Evolutionary conservation across 805 yeast genomes (phyloP).

Genomic region (Kazachstania kunashirensis): DNA sequence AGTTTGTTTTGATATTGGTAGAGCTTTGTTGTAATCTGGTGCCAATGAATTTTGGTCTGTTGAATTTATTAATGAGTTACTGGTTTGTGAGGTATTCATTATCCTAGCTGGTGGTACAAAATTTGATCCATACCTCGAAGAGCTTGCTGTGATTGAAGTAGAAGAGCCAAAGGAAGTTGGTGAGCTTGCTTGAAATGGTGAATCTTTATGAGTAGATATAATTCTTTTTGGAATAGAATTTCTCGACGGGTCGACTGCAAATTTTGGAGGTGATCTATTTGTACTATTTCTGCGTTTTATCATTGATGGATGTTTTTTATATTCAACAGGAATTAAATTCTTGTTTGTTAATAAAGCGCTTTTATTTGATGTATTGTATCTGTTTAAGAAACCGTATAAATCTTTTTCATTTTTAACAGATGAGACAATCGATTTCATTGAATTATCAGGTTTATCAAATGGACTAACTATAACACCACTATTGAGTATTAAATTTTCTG

Average conservation of each 20-base stretch:
- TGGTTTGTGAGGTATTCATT: constrained; percentile 7
- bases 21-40: constrained; percentile 7
- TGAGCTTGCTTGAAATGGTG: constrained; percentile 21
- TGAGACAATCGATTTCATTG: constrained; percentile 70
- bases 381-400: constrained; percentile 57
- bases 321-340: constrained; percentile 56
- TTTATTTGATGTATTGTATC: constrained; percentile 31
- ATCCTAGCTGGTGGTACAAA: too few species aligned
- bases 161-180: background rate
- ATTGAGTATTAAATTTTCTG: constrained; percentile 74
- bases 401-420: constrained; percentile 78
- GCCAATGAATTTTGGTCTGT: constrained; percentile 1
- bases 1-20: constrained; percentile 2
- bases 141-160: constrained; percentile 1
- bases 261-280: constrained; percentile 20
- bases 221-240: constrained; percentile 27
- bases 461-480: constrained; percentile 80
- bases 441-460: constrained; percentile 38
- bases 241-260: constrained; percentile 24
- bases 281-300: constrained; percentile 22
- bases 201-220: constrained; percentile 28
- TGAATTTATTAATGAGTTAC: constrained; percentile 1
- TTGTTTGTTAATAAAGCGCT: constrained; percentile 30
- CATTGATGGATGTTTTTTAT: constrained; percentile 61
- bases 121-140: constrained; percentile 7